These are phyloP conservation scores for Colletotrichum sp. DNA, from an alignment of 2,329 filamentous ascomycete genomes.

Conservation along the genomic window DNA sequence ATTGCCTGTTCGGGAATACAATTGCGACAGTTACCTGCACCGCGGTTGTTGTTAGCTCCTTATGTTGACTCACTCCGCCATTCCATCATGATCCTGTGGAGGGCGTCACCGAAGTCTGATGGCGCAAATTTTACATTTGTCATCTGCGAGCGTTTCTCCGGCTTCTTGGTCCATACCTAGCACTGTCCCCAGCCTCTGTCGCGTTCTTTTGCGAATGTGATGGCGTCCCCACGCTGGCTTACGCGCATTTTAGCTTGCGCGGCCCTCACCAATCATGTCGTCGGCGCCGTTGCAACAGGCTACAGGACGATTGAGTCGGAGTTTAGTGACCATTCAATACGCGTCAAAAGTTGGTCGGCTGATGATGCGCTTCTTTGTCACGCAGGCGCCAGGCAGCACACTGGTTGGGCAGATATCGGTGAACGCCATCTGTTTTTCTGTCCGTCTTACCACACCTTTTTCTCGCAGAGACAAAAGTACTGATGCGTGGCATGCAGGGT, in stretches of 20 bases:
- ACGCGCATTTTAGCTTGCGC: neutral
- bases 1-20: conserved; percentile 8
- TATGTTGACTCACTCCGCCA: neutral
- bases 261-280: neutral
- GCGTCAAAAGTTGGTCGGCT: neutral
- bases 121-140: neutral
- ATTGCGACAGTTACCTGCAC: neutral
- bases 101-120: neutral
- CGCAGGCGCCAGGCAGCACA: neutral
- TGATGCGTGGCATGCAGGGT: conserved; percentile 34
- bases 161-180: neutral
- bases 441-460: neutral
- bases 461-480: neutral
- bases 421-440: conserved; percentile 8
- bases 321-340: neutral
- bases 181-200: neutral
- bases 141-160: neutral
- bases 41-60: neutral
- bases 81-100: neutral
- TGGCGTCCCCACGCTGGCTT: neutral
- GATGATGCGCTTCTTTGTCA: neutral
- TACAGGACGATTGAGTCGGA: neutral
- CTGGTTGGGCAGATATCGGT: neutral
- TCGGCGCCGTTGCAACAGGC: neutral
- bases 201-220: neutral